Percentiles rank a stretch among this genome's conserved stretches.
These are phyloP conservation scores for Avena eriantha DNA, from an alignment of 176 grass and related monocot genomes.

Conservation along the genomic window DNA sequence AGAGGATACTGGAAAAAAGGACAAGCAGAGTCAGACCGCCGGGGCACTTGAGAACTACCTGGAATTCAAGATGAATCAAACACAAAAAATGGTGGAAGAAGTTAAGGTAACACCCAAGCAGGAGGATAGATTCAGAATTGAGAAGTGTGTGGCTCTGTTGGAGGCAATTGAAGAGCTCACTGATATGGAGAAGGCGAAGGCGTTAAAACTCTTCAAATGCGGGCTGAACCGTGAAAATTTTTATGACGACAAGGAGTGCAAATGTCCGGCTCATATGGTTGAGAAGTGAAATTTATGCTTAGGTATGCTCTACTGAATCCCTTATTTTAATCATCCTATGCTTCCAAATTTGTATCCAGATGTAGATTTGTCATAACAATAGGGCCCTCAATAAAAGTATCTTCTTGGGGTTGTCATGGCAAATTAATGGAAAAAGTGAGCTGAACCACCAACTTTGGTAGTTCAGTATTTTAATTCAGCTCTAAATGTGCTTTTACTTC, in stretches of 20 bases:
- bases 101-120: neutral
- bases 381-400: neutral
- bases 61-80: neutral
- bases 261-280: neutral
- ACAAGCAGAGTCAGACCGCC: neutral
- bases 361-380: neutral
- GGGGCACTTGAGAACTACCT: neutral
- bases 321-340: neutral
- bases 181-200: slow-evolving; percentile 7
- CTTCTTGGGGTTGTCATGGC: neutral
- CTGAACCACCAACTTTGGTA: neutral
- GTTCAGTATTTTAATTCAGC: neutral
- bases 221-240: neutral
- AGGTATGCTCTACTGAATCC: neutral
- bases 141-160: neutral
- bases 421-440: neutral
- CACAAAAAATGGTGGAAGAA: neutral
- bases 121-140: neutral
- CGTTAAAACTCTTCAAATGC: slow-evolving; percentile 1
- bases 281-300: neutral
- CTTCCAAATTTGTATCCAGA: neutral
- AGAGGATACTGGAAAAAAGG: neutral
- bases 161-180: slow-evolving; percentile 5
- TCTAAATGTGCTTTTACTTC: neutral
- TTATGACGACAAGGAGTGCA: slow-evolving; percentile 1